Percentiles rank a stretch among this genome's conserved stretches.
Evolutionary conservation across 2,329 filamentous ascomycete species (phyloP).

Genomic region (Claviceps pazoutovae): DNA sequence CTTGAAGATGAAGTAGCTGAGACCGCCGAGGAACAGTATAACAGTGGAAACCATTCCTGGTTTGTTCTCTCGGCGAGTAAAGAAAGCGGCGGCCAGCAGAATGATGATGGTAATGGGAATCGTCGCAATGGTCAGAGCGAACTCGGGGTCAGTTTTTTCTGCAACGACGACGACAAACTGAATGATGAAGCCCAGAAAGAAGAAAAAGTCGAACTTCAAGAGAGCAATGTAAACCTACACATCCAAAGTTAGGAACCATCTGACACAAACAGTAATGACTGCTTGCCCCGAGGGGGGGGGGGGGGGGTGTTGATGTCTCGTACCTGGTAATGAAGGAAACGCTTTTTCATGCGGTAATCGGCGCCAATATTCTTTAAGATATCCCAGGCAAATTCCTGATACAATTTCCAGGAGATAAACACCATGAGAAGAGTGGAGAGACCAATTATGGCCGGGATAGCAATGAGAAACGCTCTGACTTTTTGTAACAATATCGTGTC

Average conservation of each 20-base stretch:
- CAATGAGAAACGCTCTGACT: conserved; percentile 64
- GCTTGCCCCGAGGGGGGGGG: background rate
- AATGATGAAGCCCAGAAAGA: conserved; percentile 96
- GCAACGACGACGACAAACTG: conserved; percentile 92
- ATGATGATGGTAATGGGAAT: conserved; percentile 86
- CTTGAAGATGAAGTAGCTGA: conserved; percentile 97
- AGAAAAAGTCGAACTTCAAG: conserved; percentile 99
- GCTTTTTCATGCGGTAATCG: conserved; percentile 90
- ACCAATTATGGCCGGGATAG: conserved; percentile 73
- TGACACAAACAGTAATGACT: too few species aligned
- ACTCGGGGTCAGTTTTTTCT: conserved; percentile 54
- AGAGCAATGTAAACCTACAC: conserved; percentile 88
- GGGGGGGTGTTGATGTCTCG: conserved; percentile 8
- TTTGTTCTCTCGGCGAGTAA: conserved; percentile 71
- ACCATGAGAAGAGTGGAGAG: conserved; percentile 59
- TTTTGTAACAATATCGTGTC: conserved; percentile 47
- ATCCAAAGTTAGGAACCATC: background rate
- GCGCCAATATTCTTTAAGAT: conserved; percentile 99
- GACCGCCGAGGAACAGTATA: conserved; percentile 71
- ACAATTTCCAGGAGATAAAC: conserved; percentile 83
- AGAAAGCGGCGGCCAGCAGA: conserved; percentile 70
- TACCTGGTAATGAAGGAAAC: conserved; percentile 94
- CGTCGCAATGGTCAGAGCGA: conserved; percentile 74
- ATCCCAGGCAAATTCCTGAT: conserved; percentile 97
- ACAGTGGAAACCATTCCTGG: conserved; percentile 66